Percentiles rank a stretch among this genome's conserved stretches.
Conservation (phyloP, 2,329 filamentous ascomycete species). For the Beauveria bassiana region DNA sequence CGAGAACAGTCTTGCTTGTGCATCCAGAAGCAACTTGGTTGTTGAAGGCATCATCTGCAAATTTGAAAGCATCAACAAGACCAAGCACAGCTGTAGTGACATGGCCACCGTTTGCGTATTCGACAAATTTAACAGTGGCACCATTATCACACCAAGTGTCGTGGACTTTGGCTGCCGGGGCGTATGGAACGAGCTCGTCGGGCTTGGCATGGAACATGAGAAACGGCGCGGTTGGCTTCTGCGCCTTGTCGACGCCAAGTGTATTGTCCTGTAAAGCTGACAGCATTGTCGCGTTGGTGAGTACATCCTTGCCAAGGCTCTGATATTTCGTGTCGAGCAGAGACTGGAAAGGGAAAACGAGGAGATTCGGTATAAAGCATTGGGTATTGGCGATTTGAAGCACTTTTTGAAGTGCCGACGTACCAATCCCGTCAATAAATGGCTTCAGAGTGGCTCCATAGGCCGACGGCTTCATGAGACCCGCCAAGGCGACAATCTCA, state of each 20-base stretch:
- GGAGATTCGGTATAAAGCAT: background rate
- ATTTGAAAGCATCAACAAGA: background rate
- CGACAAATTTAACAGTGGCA: constrained; percentile 1
- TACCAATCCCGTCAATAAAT: background rate
- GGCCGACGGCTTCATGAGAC: constrained; percentile 23
- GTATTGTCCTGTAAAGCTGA: background rate
- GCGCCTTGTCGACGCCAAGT: background rate
- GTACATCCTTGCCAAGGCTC: background rate
- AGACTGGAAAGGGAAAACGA: constrained; percentile 7
- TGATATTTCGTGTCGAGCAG: background rate
- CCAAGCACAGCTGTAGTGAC: constrained; percentile 2
- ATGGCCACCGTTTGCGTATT: constrained; percentile 2
- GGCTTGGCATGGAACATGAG: constrained; percentile 5
- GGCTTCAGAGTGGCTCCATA: constrained; percentile 4
- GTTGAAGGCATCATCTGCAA: background rate
- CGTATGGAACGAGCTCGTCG: constrained; percentile 10
- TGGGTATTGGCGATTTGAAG: background rate
- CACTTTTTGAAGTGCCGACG: background rate
- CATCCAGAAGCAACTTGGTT: constrained; percentile 3
- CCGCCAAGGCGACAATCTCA: constrained; percentile 11
- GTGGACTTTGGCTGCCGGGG: background rate
- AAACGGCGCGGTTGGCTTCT: constrained; percentile 5
- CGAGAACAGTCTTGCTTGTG: background rate
- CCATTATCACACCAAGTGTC: constrained; percentile 5
- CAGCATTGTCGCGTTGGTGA: background rate